Evolutionary conservation across 352 stramenopile species (phyloP).

Genomic region (Globisporangium solare): DNA sequence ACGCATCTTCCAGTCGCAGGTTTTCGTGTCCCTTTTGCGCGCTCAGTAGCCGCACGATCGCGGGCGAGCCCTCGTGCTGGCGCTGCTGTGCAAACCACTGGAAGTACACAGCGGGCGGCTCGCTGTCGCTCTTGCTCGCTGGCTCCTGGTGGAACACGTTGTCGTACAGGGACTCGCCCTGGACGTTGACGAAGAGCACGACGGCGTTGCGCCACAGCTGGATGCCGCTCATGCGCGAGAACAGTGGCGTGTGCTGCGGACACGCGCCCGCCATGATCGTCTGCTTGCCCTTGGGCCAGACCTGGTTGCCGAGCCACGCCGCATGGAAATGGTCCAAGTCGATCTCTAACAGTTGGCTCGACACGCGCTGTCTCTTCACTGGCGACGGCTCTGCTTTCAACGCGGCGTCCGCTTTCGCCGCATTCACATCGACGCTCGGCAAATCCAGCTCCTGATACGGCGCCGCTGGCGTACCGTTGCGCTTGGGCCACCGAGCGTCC

Average conservation of each 20-base stretch:
- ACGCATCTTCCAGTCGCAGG: constrained; percentile 28
- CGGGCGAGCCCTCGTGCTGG: constrained; percentile 22
- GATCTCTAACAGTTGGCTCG: constrained; percentile 26
- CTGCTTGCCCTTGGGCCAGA: constrained; percentile 45
- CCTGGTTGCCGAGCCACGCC: constrained; percentile 42
- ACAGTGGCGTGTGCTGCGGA: constrained; percentile 18
- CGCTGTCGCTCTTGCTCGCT: constrained; percentile 1
- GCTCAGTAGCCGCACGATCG: constrained; percentile 25
- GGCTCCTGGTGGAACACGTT: constrained; percentile 38
- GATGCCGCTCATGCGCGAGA: constrained; percentile 43
- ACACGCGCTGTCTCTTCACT: constrained; percentile 9
- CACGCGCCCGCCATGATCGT: constrained; percentile 49
- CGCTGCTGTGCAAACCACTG: constrained; percentile 46
- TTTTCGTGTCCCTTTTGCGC: constrained; percentile 24
- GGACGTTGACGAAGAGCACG: constrained; percentile 50
- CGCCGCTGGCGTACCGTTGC: not conserved
- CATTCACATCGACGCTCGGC: constrained; percentile 9
- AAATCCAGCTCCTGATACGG: constrained; percentile 10
- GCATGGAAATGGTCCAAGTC: constrained; percentile 38
- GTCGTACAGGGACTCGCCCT: constrained; percentile 29
- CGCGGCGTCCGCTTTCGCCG: not conserved
- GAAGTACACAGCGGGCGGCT: constrained; percentile 32
- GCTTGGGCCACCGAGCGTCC: not conserved
- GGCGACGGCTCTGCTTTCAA: not conserved
- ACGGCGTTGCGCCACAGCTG: constrained; percentile 54